phyloP scores from a whole-genome alignment of 108 stramenopile genomes.

The Nitzschia sp. region DNA sequence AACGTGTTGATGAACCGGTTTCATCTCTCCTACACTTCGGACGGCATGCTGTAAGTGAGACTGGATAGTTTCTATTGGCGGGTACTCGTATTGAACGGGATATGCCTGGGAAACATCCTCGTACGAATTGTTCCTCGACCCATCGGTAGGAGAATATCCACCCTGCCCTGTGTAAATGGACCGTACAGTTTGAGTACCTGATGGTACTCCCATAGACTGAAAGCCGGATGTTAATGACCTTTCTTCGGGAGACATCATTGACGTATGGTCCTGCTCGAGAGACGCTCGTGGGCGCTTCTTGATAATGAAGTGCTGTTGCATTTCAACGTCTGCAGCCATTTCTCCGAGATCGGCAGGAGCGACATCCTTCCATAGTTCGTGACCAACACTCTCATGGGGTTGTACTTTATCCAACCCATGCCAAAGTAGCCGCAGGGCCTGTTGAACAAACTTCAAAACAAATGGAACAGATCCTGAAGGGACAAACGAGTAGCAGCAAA shows the following conservation, averaged over 20 bases:
- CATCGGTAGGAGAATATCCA: not conserved
- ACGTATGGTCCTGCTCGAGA: not conserved
- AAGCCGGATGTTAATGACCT: constrained; percentile 19
- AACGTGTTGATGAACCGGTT: constrained; percentile 34
- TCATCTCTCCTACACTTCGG: constrained; percentile 46
- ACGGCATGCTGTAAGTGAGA: constrained; percentile 66
- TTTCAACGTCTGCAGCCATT: constrained; percentile 91
- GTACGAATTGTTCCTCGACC: not conserved
- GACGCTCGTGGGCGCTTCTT: constrained; percentile 68
- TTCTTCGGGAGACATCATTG: constrained; percentile 7
- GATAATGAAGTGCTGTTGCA: constrained; percentile 81
- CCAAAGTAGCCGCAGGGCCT: constrained; percentile 82
- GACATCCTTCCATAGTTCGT: constrained; percentile 74
- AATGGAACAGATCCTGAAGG: constrained; percentile 73
- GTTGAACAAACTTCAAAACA: constrained; percentile 87
- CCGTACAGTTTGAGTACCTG: constrained; percentile 13
- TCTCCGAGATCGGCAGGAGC: constrained; percentile 84
- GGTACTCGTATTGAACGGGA: constrained; percentile 4
- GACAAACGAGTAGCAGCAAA: constrained; percentile 78
- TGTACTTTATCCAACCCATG: constrained; percentile 70
- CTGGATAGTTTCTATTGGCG: constrained; percentile 30
- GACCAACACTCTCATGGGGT: constrained; percentile 70
- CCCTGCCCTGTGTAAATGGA: constrained; percentile 33
- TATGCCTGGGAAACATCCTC: constrained; percentile 3
- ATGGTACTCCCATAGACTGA: not conserved